A percentile compares a stretch with the other conserved stretches of the same genome.
Conservation (phyloP, 805 yeast species). For the Diddensiella transvaalensis region DNA sequence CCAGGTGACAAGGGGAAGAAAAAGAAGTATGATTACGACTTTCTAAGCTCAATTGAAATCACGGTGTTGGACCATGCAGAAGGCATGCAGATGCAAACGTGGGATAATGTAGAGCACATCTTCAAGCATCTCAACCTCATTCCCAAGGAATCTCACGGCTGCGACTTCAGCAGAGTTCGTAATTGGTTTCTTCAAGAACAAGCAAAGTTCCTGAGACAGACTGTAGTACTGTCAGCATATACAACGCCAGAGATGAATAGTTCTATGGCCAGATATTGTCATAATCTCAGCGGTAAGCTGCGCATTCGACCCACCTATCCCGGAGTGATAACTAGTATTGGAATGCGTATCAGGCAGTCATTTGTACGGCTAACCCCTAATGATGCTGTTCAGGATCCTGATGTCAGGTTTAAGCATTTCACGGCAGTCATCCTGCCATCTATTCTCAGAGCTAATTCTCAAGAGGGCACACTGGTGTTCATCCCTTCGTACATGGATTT, state of each 20-base stretch:
- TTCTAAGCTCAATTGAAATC: constrained; percentile 83
- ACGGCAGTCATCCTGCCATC: constrained; percentile 70
- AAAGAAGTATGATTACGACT: constrained; percentile 70
- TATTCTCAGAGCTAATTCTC: constrained; percentile 54
- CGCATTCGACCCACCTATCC: constrained; percentile 41
- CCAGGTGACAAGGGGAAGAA: constrained; percentile 39
- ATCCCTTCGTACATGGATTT: constrained; percentile 87
- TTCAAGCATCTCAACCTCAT: constrained; percentile 67
- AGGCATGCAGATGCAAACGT: constrained; percentile 85
- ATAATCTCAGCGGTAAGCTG: constrained; percentile 37
- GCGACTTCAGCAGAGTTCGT: constrained; percentile 87
- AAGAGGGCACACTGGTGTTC: constrained; percentile 73
- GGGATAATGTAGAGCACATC: constrained; percentile 76
- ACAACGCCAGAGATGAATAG: constrained; percentile 78
- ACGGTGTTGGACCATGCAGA: constrained; percentile 78
- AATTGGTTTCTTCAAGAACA: constrained; percentile 91
- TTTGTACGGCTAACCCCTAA: constrained; percentile 66
- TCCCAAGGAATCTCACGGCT: constrained; percentile 74
- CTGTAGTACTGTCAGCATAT: constrained; percentile 70
- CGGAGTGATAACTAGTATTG: constrained; percentile 61
- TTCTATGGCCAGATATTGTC: constrained; percentile 39
- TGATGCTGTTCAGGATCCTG: constrained; percentile 63
- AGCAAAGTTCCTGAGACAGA: constrained; percentile 69
- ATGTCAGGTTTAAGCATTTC: constrained; percentile 77
- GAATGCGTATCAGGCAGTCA: constrained; percentile 50